Conservation (phyloP, 225 moss, liverwort and hornwort genomes). For the Sphagnum contortum region DNA sequence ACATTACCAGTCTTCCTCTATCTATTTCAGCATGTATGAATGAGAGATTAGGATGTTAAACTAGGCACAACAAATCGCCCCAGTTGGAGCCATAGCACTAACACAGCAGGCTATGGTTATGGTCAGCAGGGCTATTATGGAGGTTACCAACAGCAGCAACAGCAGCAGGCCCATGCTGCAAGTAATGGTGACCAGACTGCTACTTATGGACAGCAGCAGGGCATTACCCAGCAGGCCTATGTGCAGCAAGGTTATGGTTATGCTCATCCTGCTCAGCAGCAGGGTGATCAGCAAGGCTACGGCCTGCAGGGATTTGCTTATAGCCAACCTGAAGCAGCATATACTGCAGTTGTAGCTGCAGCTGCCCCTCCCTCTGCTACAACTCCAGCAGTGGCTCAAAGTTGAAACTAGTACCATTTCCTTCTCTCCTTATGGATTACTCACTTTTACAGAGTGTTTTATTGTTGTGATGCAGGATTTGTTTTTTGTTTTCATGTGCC, state of each 20-base stretch:
- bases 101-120: slow-evolving; percentile 79
- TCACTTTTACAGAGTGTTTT: too few species aligned
- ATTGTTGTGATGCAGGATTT: too few species aligned
- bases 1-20: too few species aligned
- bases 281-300: slow-evolving; percentile 72
- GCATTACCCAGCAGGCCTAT: slow-evolving; percentile 79
- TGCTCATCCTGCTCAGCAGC: slow-evolving; percentile 36
- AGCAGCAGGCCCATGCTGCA: slow-evolving; percentile 36
- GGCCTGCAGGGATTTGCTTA: slow-evolving; percentile 82
- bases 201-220: slow-evolving; percentile 44
- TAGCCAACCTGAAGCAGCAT: slow-evolving; percentile 73
- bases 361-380: too few species aligned
- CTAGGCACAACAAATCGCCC: slow-evolving; percentile 51
- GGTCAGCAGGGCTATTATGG: slow-evolving; percentile 81
- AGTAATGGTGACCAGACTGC: slow-evolving; percentile 74
- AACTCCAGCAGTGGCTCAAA: too few species aligned
- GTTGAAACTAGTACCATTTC: too few species aligned
- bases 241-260: slow-evolving; percentile 88
- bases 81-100: slow-evolving; percentile 49
- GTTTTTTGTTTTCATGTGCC: too few species aligned
- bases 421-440: slow-evolving; percentile 3
- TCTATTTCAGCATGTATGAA: too few species aligned
- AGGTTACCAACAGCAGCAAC: slow-evolving; percentile 95
- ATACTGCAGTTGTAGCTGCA: slow-evolving; percentile 21
- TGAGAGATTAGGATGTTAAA: too few species aligned